Evolutionary conservation across 2,329 filamentous ascomycete species (phyloP).

Genomic region (Penicillium corylophilum): DNA sequence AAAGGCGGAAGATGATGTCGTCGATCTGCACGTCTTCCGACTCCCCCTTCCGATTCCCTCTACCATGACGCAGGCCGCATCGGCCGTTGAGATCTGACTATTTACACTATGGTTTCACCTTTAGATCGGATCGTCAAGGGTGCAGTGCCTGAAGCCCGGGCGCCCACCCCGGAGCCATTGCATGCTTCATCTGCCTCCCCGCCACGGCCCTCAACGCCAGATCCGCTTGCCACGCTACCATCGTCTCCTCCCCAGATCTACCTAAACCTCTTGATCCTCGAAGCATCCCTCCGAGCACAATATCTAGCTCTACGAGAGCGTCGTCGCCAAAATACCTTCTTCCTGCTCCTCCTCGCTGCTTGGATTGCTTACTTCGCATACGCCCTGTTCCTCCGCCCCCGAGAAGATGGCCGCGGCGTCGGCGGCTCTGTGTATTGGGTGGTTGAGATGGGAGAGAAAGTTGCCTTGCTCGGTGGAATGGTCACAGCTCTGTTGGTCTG

Average conservation of each 20-base stretch:
- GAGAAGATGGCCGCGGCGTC: constrained; percentile 86
- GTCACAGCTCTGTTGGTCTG: constrained; percentile 85
- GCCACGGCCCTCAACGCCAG: constrained; percentile 50
- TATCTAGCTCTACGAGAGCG: constrained; percentile 88
- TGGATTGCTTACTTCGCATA: constrained; percentile 89
- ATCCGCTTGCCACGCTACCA: constrained; percentile 78
- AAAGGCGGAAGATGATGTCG: constrained; percentile 21
- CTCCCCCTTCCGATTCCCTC: constrained; percentile 11
- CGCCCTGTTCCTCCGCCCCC: constrained; percentile 88
- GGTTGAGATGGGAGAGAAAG: constrained; percentile 82
- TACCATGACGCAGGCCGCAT: constrained; percentile 29
- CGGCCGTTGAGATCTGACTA: constrained; percentile 25
- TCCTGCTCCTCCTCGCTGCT: constrained; percentile 71
- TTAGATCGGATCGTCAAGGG: constrained; percentile 93
- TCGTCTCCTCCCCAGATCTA: constrained; percentile 95
- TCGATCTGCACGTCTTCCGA: constrained; percentile 6
- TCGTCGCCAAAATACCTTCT: constrained; percentile 88
- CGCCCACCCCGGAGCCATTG: constrained; percentile 29
- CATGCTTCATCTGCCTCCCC: constrained; percentile 40
- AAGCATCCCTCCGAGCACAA: constrained; percentile 87
- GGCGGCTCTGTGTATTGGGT: constrained; percentile 97
- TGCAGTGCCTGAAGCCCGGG: constrained; percentile 53
- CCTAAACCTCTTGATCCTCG: constrained; percentile 94
- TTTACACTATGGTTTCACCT: constrained; percentile 57
- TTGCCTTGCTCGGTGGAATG: constrained; percentile 86